Conservation (phyloP, 225 moss, liverwort and hornwort genomes). For the Pseudoscleropodium purum region DNA sequence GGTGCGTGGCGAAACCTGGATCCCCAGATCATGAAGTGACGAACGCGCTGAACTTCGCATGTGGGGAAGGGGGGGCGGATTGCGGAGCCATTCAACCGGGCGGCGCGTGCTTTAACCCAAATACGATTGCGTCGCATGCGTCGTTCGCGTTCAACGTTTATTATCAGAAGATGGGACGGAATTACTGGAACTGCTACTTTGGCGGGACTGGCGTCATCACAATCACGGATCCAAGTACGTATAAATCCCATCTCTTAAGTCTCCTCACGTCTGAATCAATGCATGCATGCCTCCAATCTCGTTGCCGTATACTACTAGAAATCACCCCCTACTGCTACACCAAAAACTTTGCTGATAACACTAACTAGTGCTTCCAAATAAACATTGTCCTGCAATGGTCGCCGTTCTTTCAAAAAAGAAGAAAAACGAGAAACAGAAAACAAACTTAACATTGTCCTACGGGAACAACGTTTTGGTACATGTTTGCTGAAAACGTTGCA, state of each 20-base stretch:
- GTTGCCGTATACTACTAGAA: not conserved
- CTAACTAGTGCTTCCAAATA: not conserved
- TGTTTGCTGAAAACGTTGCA: not conserved
- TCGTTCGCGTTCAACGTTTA: conserved; percentile 68
- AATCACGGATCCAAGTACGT: conserved; percentile 87
- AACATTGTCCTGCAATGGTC: not conserved
- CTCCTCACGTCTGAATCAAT: no score
- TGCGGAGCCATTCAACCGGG: conserved; percentile 52
- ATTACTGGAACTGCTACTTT: conserved; percentile 94
- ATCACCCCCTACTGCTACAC: not conserved
- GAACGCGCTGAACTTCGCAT: conserved; percentile 64
- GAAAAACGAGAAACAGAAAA: no score
- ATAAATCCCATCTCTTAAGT: not conserved
- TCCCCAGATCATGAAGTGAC: conserved; percentile 20
- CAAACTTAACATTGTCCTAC: not conserved
- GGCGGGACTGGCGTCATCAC: conserved; percentile 69
- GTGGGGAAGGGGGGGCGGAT: conserved; percentile 62
- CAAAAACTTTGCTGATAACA: no score
- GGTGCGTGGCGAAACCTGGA: conserved; percentile 86
- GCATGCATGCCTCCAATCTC: not conserved
- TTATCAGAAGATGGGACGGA: conserved; percentile 62
- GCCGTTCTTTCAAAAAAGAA: no score
- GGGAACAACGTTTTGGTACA: not conserved
- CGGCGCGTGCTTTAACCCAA: conserved; percentile 45
- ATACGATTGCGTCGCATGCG: conserved; percentile 60